Conservation (phyloP, 2,329 filamentous ascomycete species). For the Fusarium mexicanum region DNA sequence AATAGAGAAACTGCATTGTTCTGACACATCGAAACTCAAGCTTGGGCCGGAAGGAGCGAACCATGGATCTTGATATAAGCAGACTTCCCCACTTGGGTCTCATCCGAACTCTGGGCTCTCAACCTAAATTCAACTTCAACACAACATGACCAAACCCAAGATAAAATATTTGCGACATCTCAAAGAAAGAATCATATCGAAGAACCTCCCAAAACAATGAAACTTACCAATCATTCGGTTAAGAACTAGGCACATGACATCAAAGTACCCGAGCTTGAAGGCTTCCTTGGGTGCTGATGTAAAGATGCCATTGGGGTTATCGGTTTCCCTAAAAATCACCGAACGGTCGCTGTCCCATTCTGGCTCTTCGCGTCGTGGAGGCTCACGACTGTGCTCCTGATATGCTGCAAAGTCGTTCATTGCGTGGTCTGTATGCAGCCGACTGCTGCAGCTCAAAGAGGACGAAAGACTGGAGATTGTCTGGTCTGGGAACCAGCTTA, state of each 20-base stretch:
- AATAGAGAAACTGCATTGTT: not conserved
- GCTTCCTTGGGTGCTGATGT: constrained; percentile 48
- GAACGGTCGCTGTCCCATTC: constrained; percentile 33
- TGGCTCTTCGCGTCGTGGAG: constrained; percentile 4
- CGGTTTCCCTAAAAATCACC: constrained; percentile 17
- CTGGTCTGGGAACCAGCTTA: not conserved
- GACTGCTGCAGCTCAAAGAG: not conserved
- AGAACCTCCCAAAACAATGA: not conserved
- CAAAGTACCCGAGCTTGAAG: constrained; percentile 50
- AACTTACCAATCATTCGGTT: constrained; percentile 52
- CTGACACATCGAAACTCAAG: constrained; percentile 30
- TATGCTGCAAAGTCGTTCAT: constrained; percentile 46
- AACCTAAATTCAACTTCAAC: constrained; percentile 40
- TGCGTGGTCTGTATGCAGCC: not conserved
- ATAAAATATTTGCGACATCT: not conserved
- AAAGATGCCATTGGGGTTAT: constrained; percentile 44
- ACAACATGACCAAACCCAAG: not conserved
- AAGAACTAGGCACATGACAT: constrained; percentile 49
- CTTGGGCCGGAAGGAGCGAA: constrained; percentile 22
- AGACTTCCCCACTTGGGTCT: constrained; percentile 37
- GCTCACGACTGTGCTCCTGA: constrained; percentile 4
- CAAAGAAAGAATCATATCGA: not conserved
- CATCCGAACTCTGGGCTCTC: not conserved
- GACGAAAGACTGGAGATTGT: not conserved
- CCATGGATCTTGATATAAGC: constrained; percentile 12